Evolutionary conservation across 768 basidiomycete genomes (phyloP), one percentile per base, ranked within the genome.

Genomic region (Termitomyces sp.): DNA sequence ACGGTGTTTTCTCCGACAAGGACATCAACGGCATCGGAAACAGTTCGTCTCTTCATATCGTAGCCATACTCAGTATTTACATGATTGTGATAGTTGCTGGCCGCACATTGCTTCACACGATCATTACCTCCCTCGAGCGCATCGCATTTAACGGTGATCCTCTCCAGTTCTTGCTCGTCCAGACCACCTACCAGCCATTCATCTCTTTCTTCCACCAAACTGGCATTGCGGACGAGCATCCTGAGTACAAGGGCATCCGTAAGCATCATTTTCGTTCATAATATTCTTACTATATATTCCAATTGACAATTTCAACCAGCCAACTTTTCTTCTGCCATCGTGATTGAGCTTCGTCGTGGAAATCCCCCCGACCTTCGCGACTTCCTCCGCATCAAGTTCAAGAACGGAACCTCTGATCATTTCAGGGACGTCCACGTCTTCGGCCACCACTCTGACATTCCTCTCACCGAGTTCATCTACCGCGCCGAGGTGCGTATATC

Each of bases 141-240:
- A 86, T 95, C 68, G 82, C 87, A 45, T 89, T 85, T 77, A 84
- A 86, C 64, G 83, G 80, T 59, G 86, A 91, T 73, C 86, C 89
- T 45, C 82, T 94, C 51, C 86, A 89, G 64, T 80, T 94, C 73
- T 76, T 87, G 70, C 68, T 92, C 62, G 77, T 91, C 62, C 83
- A 89, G 72, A 85, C 86, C 15, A 89, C 89, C 60, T 94, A 94
- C 77, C 92, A 94, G 70, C 86, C 92, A 14, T 91, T 95, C 81
- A 85, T 94, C 65, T 92, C 90, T 4, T 78, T 94, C 70, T 88
- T 94, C 82, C 82, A 85, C 67, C 81, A 88, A 70, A 82, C 89
- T 19, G 88, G 87, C 55, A 72, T 87, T 55, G 62, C 71, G 62
- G 73, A 80, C 59, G 71, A 78, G 28, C 71, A 83, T 66, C 86